phyloP scores from a whole-genome alignment of 306 rosid species.

The Vicia sativa region DNA sequence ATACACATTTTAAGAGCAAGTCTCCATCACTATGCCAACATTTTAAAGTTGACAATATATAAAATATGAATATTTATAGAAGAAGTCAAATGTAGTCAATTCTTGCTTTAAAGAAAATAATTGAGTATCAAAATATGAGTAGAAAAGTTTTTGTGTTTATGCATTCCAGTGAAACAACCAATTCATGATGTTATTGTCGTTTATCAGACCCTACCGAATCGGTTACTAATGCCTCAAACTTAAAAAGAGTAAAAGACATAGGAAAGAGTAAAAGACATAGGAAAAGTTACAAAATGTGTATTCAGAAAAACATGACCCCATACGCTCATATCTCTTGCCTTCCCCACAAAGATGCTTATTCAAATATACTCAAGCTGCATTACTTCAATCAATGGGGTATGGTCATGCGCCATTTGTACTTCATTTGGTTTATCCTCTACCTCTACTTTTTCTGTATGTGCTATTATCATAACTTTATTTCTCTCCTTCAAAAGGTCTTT shows the following conservation, averaged over 20 bases:
- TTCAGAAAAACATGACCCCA: neutral
- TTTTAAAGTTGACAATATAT: too few species aligned
- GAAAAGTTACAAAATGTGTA: slow-evolving; percentile 4
- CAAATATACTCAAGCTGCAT: slow-evolving; percentile 32
- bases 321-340: neutral
- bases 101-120: too few species aligned
- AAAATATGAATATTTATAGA: too few species aligned
- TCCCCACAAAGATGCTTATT: neutral
- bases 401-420: slow-evolving; percentile 21
- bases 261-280: slow-evolving; percentile 10
- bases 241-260: slow-evolving; percentile 7
- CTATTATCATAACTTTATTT: slow-evolving; percentile 26
- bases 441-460: slow-evolving; percentile 39
- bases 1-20: too few species aligned
- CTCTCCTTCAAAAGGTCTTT: slow-evolving; percentile 18
- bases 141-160: neutral
- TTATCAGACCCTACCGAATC: slow-evolving; percentile 9
- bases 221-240: neutral
- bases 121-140: neutral
- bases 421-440: slow-evolving; percentile 30
- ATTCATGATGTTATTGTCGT: slow-evolving; percentile 26
- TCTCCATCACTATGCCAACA: too few species aligned
- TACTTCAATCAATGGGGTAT: slow-evolving; percentile 21
- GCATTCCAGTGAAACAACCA: slow-evolving; percentile 4
- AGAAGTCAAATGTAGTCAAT: too few species aligned